Conservation (phyloP, 2,329 filamentous ascomycete species). For the Byssochlamys sp. region DNA sequence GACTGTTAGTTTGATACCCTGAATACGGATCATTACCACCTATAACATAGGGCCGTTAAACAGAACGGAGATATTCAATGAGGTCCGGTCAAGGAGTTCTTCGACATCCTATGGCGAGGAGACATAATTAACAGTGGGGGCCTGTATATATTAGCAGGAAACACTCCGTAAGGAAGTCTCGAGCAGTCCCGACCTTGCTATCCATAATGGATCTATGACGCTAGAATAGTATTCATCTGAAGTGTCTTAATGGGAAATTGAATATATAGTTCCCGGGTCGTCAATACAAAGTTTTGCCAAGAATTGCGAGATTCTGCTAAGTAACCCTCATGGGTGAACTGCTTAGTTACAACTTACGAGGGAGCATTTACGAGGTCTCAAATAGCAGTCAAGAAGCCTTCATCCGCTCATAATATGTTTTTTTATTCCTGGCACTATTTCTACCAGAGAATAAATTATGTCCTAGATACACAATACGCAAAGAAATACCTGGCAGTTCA, state of each 20-base stretch:
- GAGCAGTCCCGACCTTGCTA: neutral
- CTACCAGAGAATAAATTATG: neutral
- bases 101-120: too few species aligned
- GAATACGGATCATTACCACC: too few species aligned
- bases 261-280: neutral
- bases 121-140: too few species aligned
- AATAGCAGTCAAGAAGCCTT: neutral
- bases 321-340: neutral
- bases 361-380: neutral
- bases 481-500: neutral
- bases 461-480: neutral
- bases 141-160: too few species aligned
- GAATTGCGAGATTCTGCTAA: neutral
- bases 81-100: too few species aligned
- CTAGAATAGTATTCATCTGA: neutral
- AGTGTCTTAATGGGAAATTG: neutral
- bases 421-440: neutral
- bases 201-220: neutral
- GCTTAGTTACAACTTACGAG: neutral
- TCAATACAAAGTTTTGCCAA: neutral
- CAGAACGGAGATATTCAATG: too few species aligned
- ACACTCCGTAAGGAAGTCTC: too few species aligned
- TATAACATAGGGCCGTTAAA: too few species aligned
- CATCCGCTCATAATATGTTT: neutral
- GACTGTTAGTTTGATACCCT: too few species aligned